Evolutionary conservation across 768 basidiomycete genomes (phyloP), one percentile per base, ranked within the genome.

Genomic region (Mrakia gelida): DNA sequence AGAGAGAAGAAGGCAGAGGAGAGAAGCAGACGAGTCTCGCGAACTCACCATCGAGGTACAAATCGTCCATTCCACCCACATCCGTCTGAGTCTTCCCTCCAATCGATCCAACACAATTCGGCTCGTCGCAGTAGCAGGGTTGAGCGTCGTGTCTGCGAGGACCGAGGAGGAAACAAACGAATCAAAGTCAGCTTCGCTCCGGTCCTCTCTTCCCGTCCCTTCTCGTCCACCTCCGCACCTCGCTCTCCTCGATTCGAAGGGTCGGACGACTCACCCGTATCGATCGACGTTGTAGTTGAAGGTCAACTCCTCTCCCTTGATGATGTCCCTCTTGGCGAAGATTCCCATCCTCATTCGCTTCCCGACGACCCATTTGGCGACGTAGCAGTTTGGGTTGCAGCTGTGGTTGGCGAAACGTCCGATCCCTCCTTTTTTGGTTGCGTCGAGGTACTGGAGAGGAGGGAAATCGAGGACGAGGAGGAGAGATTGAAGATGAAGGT

Each of bases 241-340:
- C 49, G 1, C 45, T 45, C 49, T 52, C 18, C 18, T 52, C 49
- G 49, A 21, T 21, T 52, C 18, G 3, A 56, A 34, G 23, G 15
- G 6, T 11, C 2, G 45, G 18, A n/a, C n/a, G 11, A 86, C 91
- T 71, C 79, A 95, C 96, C 96, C 97, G 82, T 99, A 99, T 77
- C 97, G 93, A 84, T 98, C 97, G 59, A 98, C 97, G 83, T 99
- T 99, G 84, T 99, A 99, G 85, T 99, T 98, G 87, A 98, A 98
- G 0, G 97, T 98, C 80, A 81, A 79, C 71, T 81, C 81, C 56
- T 81, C 81, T 54, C 80, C 77, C 43, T 72, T 28, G 18, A 63
- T 38, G 16, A 81, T 74, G 74, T 87, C 80, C 62, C 93, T 88
- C 81, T 91, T 94, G n/a, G 96, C 91, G 82, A 98, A 99, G 81